These are phyloP conservation scores for Eutrema yunnanense DNA, from an alignment of 345 rosid species.

Conservation along the genomic window DNA sequence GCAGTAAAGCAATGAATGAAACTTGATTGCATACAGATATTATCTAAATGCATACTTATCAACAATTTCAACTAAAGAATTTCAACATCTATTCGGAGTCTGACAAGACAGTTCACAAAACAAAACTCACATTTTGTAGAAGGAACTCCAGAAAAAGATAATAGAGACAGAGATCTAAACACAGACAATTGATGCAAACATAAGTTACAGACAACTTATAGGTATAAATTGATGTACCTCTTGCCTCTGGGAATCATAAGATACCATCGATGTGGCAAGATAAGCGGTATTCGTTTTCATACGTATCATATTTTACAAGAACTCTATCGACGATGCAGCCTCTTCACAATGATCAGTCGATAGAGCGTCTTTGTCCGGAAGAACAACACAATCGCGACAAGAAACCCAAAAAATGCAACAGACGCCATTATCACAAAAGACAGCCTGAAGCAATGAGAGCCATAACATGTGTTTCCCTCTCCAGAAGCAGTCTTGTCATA, in stretches of 20 bases:
- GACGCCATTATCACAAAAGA: constrained; percentile 74
- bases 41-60: not conserved
- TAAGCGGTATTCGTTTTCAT: not conserved
- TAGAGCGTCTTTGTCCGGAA: constrained; percentile 62
- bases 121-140: not conserved
- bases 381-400: constrained; percentile 46
- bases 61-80: not conserved
- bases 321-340: constrained; percentile 31
- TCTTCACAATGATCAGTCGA: constrained; percentile 37
- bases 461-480: constrained; percentile 47
- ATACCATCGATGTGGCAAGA: not conserved
- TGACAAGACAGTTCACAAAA: constrained; percentile 6
- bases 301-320: constrained; percentile 5
- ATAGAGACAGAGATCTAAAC: not conserved
- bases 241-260: not conserved
- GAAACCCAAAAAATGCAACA: constrained; percentile 53
- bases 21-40: not conserved
- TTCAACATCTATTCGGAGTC: constrained; percentile 3
- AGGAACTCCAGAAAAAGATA: not conserved
- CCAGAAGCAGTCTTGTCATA: constrained; percentile 56
- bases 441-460: constrained; percentile 63
- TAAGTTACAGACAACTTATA: not conserved
- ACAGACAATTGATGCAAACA: not conserved
- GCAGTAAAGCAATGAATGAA: constrained; percentile 2
- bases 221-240: constrained; percentile 1